phyloP scores from a whole-genome alignment of 2,329 filamentous ascomycete species.

The Aspergillus sp. region DNA sequence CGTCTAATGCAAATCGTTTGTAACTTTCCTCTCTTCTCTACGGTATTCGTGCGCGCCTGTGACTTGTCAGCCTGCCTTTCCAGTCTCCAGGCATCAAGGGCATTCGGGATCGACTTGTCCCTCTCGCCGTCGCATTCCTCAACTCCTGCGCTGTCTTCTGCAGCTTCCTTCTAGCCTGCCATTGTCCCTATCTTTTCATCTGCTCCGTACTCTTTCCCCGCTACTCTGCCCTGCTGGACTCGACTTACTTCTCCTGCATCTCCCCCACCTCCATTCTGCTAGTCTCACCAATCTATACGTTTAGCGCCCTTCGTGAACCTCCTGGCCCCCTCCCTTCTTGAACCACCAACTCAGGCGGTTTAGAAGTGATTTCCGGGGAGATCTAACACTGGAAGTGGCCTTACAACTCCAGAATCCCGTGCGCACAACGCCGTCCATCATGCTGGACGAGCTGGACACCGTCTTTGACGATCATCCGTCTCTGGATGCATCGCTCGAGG shows the following conservation, averaged over 20 bases:
- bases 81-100: conserved; percentile 17
- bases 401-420: conserved; percentile 23
- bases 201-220: conserved; percentile 1
- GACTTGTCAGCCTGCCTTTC: conserved; percentile 12
- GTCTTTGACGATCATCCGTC: conserved; percentile 60
- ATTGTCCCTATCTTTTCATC: background rate
- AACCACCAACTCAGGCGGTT: conserved; percentile 11
- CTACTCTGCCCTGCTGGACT: conserved; percentile 1
- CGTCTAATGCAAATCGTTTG: conserved; percentile 17
- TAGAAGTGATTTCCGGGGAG: conserved; percentile 10
- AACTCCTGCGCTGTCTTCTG: conserved; percentile 6
- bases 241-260: conserved; percentile 5
- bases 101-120: conserved; percentile 7
- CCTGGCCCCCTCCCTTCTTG: conserved; percentile 10
- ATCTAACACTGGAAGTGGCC: conserved; percentile 26
- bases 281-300: conserved; percentile 13
- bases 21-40: conserved; percentile 15
- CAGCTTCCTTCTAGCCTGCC: background rate
- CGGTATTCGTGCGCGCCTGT: conserved; percentile 7
- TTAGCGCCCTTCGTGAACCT: conserved; percentile 22
- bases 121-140: conserved; percentile 9
- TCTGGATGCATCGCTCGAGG: conserved; percentile 60
- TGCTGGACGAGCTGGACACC: conserved; percentile 49
- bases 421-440: conserved; percentile 38
- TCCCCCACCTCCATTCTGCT: conserved; percentile 5